These are phyloP conservation scores for Naganishia onofrii DNA, from an alignment of 768 basidiomycete species.

Conservation along the genomic window DNA sequence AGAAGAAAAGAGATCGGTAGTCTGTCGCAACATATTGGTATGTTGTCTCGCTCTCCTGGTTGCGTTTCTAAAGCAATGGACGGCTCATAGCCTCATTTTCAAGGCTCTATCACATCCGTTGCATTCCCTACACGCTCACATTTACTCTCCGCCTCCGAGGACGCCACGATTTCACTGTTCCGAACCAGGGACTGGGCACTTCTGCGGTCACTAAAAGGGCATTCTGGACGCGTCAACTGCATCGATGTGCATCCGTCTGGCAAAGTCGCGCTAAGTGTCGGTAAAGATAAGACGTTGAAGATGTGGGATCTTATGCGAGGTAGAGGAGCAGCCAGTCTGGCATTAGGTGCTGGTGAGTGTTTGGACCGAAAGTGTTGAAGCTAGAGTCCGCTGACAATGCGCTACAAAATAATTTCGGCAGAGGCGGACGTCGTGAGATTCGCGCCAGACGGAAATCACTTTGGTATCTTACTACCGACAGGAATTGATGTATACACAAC, in stretches of 20 bases:
- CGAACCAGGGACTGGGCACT: conserved; percentile 91
- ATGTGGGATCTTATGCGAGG: conserved; percentile 99
- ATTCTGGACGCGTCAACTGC: conserved; percentile 86
- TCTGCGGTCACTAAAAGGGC: conserved; percentile 80
- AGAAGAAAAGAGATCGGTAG: conserved; percentile 90
- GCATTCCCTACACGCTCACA: conserved; percentile 83
- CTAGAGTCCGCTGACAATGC: conserved; percentile 10
- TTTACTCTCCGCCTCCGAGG: conserved; percentile 85
- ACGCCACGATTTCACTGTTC: conserved; percentile 85
- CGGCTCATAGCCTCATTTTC: not conserved
- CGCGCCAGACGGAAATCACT: conserved; percentile 71
- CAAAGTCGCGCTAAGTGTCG: conserved; percentile 85
- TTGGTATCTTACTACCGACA: conserved; percentile 73
- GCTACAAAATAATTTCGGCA: conserved; percentile 42
- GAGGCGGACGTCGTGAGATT: conserved; percentile 93
- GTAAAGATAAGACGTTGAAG: conserved; percentile 78
- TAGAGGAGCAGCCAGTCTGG: conserved; percentile 80
- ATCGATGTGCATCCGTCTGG: conserved; percentile 90
- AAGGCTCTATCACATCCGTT: conserved; percentile 88
- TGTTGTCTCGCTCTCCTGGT: conserved; percentile 36
- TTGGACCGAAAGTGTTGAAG: not conserved
- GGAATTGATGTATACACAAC: conserved; percentile 80
- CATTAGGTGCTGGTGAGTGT: conserved; percentile 75
- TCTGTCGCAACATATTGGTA: conserved; percentile 91
- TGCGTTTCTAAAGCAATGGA: not conserved